phyloP scores from a whole-genome alignment of 1,139 yeast species.

The Yamadazyma diospyri region DNA sequence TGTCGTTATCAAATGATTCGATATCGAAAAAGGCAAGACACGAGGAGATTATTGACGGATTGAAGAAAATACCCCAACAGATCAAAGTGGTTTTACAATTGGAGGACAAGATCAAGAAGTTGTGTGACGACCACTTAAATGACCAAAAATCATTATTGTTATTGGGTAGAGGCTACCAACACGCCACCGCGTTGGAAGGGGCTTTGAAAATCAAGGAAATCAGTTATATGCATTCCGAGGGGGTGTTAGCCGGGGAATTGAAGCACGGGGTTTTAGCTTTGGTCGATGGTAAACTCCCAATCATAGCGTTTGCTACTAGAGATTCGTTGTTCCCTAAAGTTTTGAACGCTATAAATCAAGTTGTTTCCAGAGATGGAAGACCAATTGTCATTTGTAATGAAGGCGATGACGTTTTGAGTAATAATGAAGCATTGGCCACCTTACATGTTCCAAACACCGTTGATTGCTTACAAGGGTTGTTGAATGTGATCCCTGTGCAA shows the following conservation, averaged over 20 bases:
- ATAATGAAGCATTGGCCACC: conserved; percentile 56
- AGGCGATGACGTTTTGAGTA: conserved; percentile 65
- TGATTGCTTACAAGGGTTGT: conserved; percentile 94
- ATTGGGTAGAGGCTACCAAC: conserved; percentile 96
- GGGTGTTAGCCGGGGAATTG: conserved; percentile 97
- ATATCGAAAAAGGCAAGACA: conserved; percentile 76
- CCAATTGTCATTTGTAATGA: conserved; percentile 93
- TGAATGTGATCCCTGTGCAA: conserved; percentile 93
- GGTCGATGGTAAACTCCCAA: conserved; percentile 91
- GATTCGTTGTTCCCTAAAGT: conserved; percentile 96
- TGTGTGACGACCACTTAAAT: conserved; percentile 71
- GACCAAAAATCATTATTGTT: conserved; percentile 83
- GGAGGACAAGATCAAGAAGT: conserved; percentile 68
- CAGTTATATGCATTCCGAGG: conserved; percentile 98
- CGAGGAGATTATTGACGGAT: conserved; percentile 80
- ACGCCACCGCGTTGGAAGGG: conserved; percentile 96
- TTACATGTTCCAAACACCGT: conserved; percentile 94
- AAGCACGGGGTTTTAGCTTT: conserved; percentile 98
- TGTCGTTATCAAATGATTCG: conserved; percentile 88
- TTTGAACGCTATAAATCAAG: conserved; percentile 94
- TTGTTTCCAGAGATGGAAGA: conserved; percentile 94
- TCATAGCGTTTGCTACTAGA: conserved; percentile 94
- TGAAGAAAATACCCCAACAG: conserved; percentile 81
- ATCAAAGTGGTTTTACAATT: conserved; percentile 72
- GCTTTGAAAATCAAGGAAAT: conserved; percentile 98